phyloP scores from a whole-genome alignment of 2,329 filamentous ascomycete species.

The Dryadomyces quercus-mongolicae region DNA sequence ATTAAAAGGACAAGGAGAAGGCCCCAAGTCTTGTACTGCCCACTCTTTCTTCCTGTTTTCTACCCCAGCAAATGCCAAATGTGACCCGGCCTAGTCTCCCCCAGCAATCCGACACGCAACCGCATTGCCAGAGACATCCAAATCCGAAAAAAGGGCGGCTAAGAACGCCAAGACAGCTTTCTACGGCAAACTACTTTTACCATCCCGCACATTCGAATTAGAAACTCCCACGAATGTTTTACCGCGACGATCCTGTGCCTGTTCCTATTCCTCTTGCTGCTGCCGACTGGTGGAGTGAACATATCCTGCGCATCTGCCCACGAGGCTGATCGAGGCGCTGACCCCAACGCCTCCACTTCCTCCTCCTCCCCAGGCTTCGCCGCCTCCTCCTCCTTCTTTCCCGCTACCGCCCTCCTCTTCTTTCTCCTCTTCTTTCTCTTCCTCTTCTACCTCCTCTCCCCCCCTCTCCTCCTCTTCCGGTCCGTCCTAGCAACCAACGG shows the following conservation, averaged over 20 bases:
- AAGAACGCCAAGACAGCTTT: not conserved
- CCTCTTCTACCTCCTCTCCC: not conserved
- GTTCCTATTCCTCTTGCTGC: not conserved
- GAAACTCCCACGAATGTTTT: conserved; percentile 1
- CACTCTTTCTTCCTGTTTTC: not conserved
- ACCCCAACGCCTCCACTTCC: not conserved
- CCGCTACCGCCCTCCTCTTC: not conserved
- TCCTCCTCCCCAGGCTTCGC: not conserved
- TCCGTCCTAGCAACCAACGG: not conserved
- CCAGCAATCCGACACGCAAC: not conserved
- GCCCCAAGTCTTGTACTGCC: not conserved
- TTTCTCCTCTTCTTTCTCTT: not conserved
- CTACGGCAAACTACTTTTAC: not conserved
- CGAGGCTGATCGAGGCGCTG: conserved; percentile 6
- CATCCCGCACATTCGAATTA: not conserved
- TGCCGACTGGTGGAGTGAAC: conserved; percentile 4
- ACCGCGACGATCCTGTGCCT: not conserved
- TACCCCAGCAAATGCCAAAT: not conserved
- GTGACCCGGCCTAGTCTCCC: not conserved
- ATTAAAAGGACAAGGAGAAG: not conserved
- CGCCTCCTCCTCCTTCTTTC: not conserved
- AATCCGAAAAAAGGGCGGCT: not conserved
- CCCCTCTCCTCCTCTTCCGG: not conserved
- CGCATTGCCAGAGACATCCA: not conserved
- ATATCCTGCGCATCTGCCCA: not conserved